phyloP scores from a whole-genome alignment of 129 eudicot genomes.

The Ambrosia trifida region DNA sequence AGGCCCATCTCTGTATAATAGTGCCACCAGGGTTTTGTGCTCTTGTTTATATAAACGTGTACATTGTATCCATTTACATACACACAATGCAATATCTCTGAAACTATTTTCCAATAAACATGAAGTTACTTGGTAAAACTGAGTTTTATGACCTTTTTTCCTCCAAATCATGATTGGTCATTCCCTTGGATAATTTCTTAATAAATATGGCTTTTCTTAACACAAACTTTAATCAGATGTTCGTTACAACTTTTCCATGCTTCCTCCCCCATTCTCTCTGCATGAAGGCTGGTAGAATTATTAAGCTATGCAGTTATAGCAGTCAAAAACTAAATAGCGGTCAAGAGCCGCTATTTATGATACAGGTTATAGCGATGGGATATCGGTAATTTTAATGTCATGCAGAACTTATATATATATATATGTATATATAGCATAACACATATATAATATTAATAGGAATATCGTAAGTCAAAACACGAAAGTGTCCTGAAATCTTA shows the following conservation, averaged over 20 bases:
- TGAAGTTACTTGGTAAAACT: constrained; percentile 12
- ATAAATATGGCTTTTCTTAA: constrained; percentile 11
- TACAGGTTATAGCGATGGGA: too few relatives aligned
- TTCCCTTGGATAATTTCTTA: not conserved
- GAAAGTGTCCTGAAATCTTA: too few relatives aligned
- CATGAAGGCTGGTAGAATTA: constrained; percentile 25
- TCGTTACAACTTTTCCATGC: constrained; percentile 6
- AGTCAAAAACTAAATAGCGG: too few relatives aligned
- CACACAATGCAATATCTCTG: not conserved
- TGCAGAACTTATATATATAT: too few relatives aligned
- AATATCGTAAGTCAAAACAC: too few relatives aligned
- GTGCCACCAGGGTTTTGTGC: not conserved
- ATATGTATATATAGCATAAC: too few relatives aligned
- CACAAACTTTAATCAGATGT: constrained; percentile 15
- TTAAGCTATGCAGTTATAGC: not conserved
- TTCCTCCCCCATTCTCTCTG: constrained; percentile 3
- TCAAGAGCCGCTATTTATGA: too few relatives aligned
- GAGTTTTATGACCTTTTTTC: constrained; percentile 10
- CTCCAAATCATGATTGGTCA: not conserved
- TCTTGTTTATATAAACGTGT: not conserved
- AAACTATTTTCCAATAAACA: constrained; percentile 20
- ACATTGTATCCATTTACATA: not conserved
- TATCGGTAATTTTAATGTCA: too few relatives aligned
- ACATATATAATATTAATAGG: too few relatives aligned
- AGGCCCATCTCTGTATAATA: not conserved